Base-by-base conservation (phyloP, 352 stramenopile genomes). In the Aphanomyces euteiches region DNA sequence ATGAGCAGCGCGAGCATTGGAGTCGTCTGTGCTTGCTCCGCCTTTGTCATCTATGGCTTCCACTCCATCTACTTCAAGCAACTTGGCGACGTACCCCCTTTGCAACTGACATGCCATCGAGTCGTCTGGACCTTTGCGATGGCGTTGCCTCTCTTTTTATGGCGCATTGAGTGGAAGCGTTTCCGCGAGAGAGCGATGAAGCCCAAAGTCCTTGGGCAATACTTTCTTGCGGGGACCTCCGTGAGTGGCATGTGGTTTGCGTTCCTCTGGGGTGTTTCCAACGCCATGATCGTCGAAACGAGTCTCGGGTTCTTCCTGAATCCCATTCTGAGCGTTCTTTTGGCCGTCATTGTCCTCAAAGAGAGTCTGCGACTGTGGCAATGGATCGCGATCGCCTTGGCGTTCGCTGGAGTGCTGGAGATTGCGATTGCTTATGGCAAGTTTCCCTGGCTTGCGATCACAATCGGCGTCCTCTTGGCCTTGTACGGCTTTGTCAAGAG, bases 401-500 rank as follows among this genome's bases (percentile, higher is more conserved):
- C 50, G 4, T 34, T 47, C 7, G 8, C 12, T 10, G 63, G 63
- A 37, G n/a, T 69, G 5, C 19, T 69, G 10, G 50, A 59, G 13
- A 47, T 69, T 8, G 63, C 63, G 7, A 69, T 69, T 64, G 63
- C 40, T 7, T 61, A 61, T 34, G 50, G n/a, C 15, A 47, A 43
- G 50, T 60, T 69, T 47, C 63, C 63, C 5, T 69, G 40, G 63
- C n/a, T 69, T 1, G 63, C 36, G 6, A 13, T 69, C 4, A 47
- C 36, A 3, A 36, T 57, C 7, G 63, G 28, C 12, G 36, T 13
- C 8, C 58, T 15, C 21, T 56, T 69, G 12, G 19, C 63, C 5
- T n/a, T 69, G n/a, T 69, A 69, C 50, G 63, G 63, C 12, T 47
- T 36, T 8, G 58, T 69, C 19, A 69, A 69, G 43, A 69, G 58